phyloP scores from a whole-genome alignment of 352 stramenopile species.

The Pythium guiyangense region DNA sequence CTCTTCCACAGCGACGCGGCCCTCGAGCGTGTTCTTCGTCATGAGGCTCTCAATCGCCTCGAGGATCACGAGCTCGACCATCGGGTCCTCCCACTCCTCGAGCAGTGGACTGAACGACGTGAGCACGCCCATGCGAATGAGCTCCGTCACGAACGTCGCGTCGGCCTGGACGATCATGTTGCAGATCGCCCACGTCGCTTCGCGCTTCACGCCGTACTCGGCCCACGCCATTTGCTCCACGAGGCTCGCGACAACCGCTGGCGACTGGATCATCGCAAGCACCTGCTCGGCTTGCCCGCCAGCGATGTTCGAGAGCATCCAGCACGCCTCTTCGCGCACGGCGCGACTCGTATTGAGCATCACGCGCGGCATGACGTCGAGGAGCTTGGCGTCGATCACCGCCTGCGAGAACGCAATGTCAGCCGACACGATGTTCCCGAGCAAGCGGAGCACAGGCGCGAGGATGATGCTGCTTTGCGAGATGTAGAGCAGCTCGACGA shows the following conservation, averaged over 20 bases:
- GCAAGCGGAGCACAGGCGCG: slow-evolving; percentile 62
- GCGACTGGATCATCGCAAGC: slow-evolving; percentile 64
- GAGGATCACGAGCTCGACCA: slow-evolving; percentile 83
- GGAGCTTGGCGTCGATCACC: slow-evolving; percentile 71
- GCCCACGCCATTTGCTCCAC: slow-evolving; percentile 87
- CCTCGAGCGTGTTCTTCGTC: slow-evolving; percentile 57
- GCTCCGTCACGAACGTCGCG: slow-evolving; percentile 49
- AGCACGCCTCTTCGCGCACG: slow-evolving; percentile 81
- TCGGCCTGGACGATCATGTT: slow-evolving; percentile 79
- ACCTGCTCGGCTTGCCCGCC: slow-evolving; percentile 72
- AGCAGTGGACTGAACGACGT: slow-evolving; percentile 66
- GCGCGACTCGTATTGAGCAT: slow-evolving; percentile 77
- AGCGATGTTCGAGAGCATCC: slow-evolving; percentile 86
- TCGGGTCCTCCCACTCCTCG: slow-evolving; percentile 83
- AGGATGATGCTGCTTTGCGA: slow-evolving; percentile 83
- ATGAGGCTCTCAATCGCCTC: slow-evolving; percentile 73
- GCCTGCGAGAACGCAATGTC: slow-evolving; percentile 73
- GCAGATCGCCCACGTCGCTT: slow-evolving; percentile 84
- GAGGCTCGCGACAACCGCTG: slow-evolving; percentile 54
- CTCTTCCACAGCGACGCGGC: slow-evolving; percentile 68
- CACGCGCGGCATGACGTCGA: slow-evolving; percentile 79
- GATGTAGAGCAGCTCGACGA: slow-evolving; percentile 82
- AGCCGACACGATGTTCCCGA: slow-evolving; percentile 81
- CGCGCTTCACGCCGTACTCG: slow-evolving; percentile 79
- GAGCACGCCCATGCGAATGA: slow-evolving; percentile 72